These are phyloP conservation scores for Neonectria hederae DNA, from an alignment of 2,329 filamentous ascomycete genomes.

Conservation along the genomic window DNA sequence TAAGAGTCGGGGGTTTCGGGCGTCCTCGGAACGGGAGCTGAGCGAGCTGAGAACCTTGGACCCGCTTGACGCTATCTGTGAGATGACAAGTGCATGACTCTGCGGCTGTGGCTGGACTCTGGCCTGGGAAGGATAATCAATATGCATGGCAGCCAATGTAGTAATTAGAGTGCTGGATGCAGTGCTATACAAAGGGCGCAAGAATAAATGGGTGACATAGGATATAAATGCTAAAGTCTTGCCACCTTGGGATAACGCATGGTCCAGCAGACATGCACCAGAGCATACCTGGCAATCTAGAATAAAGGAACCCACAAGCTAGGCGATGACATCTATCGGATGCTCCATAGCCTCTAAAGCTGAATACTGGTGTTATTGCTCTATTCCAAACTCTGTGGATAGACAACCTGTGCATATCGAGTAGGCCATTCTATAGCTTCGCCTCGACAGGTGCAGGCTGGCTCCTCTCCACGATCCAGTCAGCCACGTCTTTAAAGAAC, in stretches of 20 bases:
- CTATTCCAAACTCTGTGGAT: neutral
- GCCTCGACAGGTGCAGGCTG: constrained; percentile 41
- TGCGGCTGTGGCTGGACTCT: constrained; percentile 10
- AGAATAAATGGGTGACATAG: neutral
- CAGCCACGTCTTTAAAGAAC: constrained; percentile 67
- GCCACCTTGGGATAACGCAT: neutral
- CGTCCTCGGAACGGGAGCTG: constrained; percentile 30
- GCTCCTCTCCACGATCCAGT: constrained; percentile 69
- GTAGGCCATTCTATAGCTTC: constrained; percentile 48
- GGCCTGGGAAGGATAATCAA: neutral
- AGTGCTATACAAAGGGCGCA: neutral
- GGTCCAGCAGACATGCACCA: neutral
- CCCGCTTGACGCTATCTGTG: constrained; percentile 2
- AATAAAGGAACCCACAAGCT: neutral
- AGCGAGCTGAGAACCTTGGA: neutral
- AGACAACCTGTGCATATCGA: neutral
- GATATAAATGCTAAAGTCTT: neutral
- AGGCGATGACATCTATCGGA: neutral
- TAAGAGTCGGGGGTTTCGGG: constrained; percentile 27
- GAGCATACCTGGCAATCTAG: neutral
- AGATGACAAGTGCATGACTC: neutral
- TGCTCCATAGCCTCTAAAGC: neutral
- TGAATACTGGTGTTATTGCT: neutral
- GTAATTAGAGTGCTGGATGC: neutral
- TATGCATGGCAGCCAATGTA: neutral